Base-by-base conservation (phyloP, 1,139 yeast species). In the Scheffersomyces illinoinensis region DNA sequence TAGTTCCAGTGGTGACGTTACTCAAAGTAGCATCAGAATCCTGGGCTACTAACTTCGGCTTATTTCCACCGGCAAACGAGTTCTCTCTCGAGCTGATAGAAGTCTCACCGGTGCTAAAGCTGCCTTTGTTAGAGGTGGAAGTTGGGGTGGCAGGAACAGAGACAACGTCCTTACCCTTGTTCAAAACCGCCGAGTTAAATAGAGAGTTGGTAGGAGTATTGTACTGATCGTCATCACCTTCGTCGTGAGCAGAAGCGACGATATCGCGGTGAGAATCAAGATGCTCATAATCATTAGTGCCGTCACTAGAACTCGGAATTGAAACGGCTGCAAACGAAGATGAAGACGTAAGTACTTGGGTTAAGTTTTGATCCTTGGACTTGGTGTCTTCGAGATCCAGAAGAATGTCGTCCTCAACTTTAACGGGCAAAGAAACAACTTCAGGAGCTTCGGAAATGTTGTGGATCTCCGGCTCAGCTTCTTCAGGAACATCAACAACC, bases 241-340 rank as follows among this genome's bases (percentile, higher is more conserved):
- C 64, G 24, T 63, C 62, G 52, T 62, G 64, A 14, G 56, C 58
- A 19, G 24, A 54, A 21, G 55, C 56, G 8, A 55, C 59, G 21
- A 24, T 47, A 2, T 50, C 56, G 23, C 59, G 56, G 50, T 58
- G 21, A 24, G 26, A 58, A 55, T 62, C 64, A 23, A 68, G 57
- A 47, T 67, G 59, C 56, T 70, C 73, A 56, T 60, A 66, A 14
- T 60, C 68, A 18, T 66, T 63, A 53, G 64, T 24, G 26, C 61
- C 66, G n/a, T 59, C 70, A 17, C 57, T 58, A 18, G 73, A 64
- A 21, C 66, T 68, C 3, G 74, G 74, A 57, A 71, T 62, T 4
- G 82, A 77, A 23, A 79, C 77, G 7, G 82, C 82, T 17, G 83
- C 82, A 69, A 76, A 79, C 5, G 83, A 78, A 1, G 82, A 77